Evolutionary conservation across 116 monocot species (phyloP).

Genomic region (Zostera marina): DNA sequence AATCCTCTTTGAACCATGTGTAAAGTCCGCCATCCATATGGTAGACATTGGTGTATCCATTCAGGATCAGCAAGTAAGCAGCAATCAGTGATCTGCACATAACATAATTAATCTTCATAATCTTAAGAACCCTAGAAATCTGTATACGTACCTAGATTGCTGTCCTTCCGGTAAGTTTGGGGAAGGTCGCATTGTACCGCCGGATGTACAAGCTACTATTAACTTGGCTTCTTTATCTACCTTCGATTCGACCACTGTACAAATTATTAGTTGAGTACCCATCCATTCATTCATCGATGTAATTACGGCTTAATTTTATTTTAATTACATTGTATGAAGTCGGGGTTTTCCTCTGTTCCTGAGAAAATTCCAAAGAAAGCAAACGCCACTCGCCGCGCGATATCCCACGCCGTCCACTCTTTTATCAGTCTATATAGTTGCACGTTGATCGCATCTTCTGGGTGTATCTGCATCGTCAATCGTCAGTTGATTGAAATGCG

Average conservation of each 20-base stretch:
- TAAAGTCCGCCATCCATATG: constrained; percentile 84
- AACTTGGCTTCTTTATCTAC: constrained; percentile 82
- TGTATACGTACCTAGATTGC: constrained; percentile 54
- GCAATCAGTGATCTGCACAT: constrained; percentile 52
- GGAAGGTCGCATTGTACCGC: constrained; percentile 76
- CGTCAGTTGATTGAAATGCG: too few relatives aligned
- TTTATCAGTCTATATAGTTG: constrained; percentile 90
- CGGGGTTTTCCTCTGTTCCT: constrained; percentile 89
- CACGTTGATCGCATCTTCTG: constrained; percentile 68
- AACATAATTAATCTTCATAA: neutral
- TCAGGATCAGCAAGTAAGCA: constrained; percentile 68
- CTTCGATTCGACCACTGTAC: constrained; percentile 64
- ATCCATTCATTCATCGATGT: neutral
- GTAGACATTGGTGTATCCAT: constrained; percentile 73
- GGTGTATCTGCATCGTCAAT: constrained; percentile 58
- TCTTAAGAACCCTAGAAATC: neutral
- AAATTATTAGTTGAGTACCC: neutral
- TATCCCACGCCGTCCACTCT: constrained; percentile 94
- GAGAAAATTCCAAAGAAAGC: constrained; percentile 76
- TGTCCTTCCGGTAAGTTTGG: constrained; percentile 82
- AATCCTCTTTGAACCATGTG: constrained; percentile 63
- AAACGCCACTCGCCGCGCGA: constrained; percentile 71
- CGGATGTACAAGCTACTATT: constrained; percentile 83
- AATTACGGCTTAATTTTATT: neutral
- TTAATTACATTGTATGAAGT: constrained; percentile 56